Evolutionary conservation across 2,329 filamentous ascomycete genomes (phyloP).

Genomic region (Cytospora mali): DNA sequence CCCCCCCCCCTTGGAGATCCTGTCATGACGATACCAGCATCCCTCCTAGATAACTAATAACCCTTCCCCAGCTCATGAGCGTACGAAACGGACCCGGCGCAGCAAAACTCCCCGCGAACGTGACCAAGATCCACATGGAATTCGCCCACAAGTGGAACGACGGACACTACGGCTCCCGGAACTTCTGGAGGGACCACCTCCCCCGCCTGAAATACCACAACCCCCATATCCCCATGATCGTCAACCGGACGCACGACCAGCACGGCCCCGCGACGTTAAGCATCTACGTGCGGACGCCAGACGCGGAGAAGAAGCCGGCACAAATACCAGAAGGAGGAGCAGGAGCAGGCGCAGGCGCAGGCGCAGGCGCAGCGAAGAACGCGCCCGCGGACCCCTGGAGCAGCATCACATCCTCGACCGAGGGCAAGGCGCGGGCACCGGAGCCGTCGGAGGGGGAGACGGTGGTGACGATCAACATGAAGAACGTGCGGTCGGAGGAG

Average conservation of each 20-base stretch:
- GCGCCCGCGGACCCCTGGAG: slow-evolving; percentile 20
- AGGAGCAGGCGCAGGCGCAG: slow-evolving; percentile 1
- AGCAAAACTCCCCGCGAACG: slow-evolving; percentile 73
- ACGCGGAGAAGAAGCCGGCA: slow-evolving; percentile 15
- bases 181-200: slow-evolving; percentile 85
- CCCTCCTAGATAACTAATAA: slow-evolving; percentile 30
- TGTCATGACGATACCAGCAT: slow-evolving; percentile 7
- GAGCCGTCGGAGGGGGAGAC: slow-evolving; percentile 52
- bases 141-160: slow-evolving; percentile 64
- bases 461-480: slow-evolving; percentile 64
- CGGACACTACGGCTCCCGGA: slow-evolving; percentile 74
- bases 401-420: slow-evolving; percentile 41
- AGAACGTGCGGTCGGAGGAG: slow-evolving; percentile 58
- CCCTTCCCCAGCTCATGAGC: slow-evolving; percentile 63
- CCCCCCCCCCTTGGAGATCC: slow-evolving; percentile 29
- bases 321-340: slow-evolving; percentile 3
- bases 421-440: slow-evolving; percentile 52
- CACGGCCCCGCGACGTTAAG: slow-evolving; percentile 62
- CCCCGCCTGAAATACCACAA: slow-evolving; percentile 94
- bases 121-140: slow-evolving; percentile 74
- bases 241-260: slow-evolving; percentile 67
- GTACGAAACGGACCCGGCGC: slow-evolving; percentile 84
- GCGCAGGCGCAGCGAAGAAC: slow-evolving; percentile 18
- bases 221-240: slow-evolving; percentile 78
- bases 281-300: slow-evolving; percentile 57